Base-by-base conservation (phyloP, 352 stramenopile species). In the Salisapilia sapeloensis region DNA sequence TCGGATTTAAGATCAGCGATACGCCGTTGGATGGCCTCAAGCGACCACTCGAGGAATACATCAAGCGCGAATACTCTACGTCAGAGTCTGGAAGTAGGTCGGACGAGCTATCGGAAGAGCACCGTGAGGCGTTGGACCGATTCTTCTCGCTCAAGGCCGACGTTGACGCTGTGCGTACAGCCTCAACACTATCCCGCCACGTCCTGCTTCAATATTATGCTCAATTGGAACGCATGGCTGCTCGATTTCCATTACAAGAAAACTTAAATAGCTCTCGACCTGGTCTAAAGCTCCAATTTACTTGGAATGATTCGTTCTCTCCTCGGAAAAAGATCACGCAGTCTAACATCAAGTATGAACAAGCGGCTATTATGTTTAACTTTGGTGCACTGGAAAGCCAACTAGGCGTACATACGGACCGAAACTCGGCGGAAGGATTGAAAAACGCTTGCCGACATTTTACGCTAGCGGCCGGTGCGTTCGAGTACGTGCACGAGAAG, bases 281-380 rank as follows among this genome's bases (percentile, higher is more conserved):
- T 0, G 9, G 34, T 19, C 43, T 87, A 4, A 48, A 56, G 19
- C 47, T 94, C 12, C 56, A 69, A 24, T 94, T 94, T 44, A 71
- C 67, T n/a, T 95, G 82, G 82, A 82, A 71, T 50, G 81, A 95
- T 35, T 89, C 82, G 37, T 92, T 95, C 45, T 84, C 65, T 38
- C 77, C 81, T 13, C 77, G 63, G 27, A 91, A 91, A 42, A 84
- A 87, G 46, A 69, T 58, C 32, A 63, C 55, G 18, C 60, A 86
- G 34, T 47, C 36, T 12, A 58, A 56, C 3, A 40, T 93, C 1
- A 42, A 47, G 9, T 92, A 83, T 40, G 81, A 94, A 41, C 65
- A 63, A 30, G 72, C 65, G 3, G 62, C 65, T 33, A 55, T 92
- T n/a, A 50, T 93, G 48, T 94, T 93, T 53, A 93, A 93, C 44